Base-by-base conservation (phyloP, 495 filamentous ascomycete genomes). In the Copromyces sp. region DNA sequence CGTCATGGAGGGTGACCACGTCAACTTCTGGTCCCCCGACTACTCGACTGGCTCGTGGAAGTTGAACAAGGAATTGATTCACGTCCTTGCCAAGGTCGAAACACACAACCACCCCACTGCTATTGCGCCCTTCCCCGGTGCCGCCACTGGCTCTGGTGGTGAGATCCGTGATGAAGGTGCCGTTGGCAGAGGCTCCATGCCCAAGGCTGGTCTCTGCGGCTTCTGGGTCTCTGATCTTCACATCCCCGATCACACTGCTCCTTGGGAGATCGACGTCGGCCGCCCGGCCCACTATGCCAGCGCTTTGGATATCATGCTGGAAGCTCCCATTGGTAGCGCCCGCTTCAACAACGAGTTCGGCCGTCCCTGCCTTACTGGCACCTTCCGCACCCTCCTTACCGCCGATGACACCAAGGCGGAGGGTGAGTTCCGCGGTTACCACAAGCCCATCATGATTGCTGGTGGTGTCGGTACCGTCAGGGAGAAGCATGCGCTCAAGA, bases 391-490 rank as follows among this genome's bases (percentile, higher is more conserved):
- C 0, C 83, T 99, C 4, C 86, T 95, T 29, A 91, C 61, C 83
- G 89, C 68, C n/a, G 87, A 87, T 70, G 88, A 81, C 37, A 72
- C 76, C 35, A 78, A 79, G 37, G 73, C 74, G 0, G 78, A 78
- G 24, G 76, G 86, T 4, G 95, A 99, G 68, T 83, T 92, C 68
- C 86, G 96, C 75, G 95, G 95, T 17, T 99, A 97, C 77, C 95
- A 98, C 84, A 99, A 99, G 83, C 95, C 95, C 8, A 98, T 99
- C 80, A 97, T 99, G 94, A 91, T 99, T 84, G 95, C 96, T 71
- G 96, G 95, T 73, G 95, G 96, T 78, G 87, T 97, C 61, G 96
- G 95, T 42, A 97, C 92, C n/a, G 94, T 98, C n/a, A 82, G 96
- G 72, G 95, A 95, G 1, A 90, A 94, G 76, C 92, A 97, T 80